Evolutionary conservation across 495 filamentous ascomycete species (phyloP).

Genomic region (Thermothielavioides terrestris): DNA sequence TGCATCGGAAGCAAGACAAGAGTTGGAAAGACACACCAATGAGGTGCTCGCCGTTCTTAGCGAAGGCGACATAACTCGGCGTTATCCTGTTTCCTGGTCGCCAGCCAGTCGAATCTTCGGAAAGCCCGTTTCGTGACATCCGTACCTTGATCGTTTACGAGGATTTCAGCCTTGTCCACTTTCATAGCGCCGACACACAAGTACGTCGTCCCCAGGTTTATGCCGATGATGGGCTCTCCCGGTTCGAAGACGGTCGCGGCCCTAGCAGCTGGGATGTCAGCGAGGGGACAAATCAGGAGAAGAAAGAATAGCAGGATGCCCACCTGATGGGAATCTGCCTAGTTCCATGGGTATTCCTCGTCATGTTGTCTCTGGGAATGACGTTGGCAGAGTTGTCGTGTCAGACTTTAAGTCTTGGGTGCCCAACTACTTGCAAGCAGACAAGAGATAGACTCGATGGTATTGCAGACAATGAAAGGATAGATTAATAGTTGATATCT

Average conservation of each 20-base stretch:
- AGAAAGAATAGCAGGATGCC: conserved; percentile 76
- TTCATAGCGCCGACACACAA: conserved; percentile 97
- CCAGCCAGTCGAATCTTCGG: background rate
- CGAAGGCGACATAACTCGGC: conserved; percentile 93
- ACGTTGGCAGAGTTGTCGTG: background rate
- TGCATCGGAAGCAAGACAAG: conserved; percentile 33
- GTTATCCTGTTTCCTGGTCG: conserved; percentile 79
- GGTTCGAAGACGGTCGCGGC: conserved; percentile 39
- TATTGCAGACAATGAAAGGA: no score
- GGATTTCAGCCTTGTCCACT: conserved; percentile 85
- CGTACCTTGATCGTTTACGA: conserved; percentile 71
- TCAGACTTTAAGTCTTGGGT: background rate
- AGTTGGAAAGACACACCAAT: conserved; percentile 28
- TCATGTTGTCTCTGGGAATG: conserved; percentile 2
- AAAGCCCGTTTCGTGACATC: background rate
- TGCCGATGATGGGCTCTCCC: conserved; percentile 65
- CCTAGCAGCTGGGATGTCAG: conserved; percentile 58
- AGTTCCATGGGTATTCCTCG: background rate
- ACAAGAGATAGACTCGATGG: background rate
- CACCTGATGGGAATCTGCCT: conserved; percentile 29
- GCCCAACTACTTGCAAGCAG: no score
- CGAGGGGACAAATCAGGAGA: conserved; percentile 60
- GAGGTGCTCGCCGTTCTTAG: conserved; percentile 60
- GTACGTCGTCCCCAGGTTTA: conserved; percentile 96
- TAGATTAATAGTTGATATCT: no score